Evolutionary conservation across 306 rosid genomes (phyloP).

Genomic region (Gleditsia sinensis): DNA sequence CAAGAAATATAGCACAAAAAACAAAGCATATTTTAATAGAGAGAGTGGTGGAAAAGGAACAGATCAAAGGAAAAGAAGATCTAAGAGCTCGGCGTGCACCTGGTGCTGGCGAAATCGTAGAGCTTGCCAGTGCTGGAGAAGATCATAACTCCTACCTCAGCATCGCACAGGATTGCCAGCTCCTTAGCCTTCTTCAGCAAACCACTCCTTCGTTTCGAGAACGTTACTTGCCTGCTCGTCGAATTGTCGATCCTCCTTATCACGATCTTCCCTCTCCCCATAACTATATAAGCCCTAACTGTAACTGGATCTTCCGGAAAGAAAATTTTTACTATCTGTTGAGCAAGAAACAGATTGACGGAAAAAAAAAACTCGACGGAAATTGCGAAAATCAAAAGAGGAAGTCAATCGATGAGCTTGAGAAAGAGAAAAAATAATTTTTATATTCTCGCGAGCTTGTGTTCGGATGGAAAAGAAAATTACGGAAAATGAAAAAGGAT

Average conservation of each 20-base stretch:
- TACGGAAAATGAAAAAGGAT: not conserved
- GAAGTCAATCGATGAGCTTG: not conserved
- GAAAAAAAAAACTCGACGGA: not conserved
- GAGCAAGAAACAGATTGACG: not conserved
- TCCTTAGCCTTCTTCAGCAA: slow-evolving; percentile 32
- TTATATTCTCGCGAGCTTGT: not conserved
- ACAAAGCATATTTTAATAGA: not conserved
- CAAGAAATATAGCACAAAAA: not conserved
- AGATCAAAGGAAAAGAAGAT: not conserved
- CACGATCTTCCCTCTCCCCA: slow-evolving; percentile 51
- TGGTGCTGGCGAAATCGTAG: slow-evolving; percentile 28
- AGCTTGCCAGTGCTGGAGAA: slow-evolving; percentile 31
- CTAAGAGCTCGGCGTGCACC: not conserved
- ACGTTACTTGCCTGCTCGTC: slow-evolving; percentile 43
- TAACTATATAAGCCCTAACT: slow-evolving; percentile 11
- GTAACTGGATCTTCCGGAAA: not conserved
- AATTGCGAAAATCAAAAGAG: not conserved
- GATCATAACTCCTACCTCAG: slow-evolving; percentile 26
- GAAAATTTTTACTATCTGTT: not conserved
- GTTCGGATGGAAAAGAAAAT: slow-evolving; percentile 6
- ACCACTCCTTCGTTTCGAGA: slow-evolving; percentile 36
- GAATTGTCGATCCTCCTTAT: slow-evolving; percentile 44
- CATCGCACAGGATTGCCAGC: slow-evolving; percentile 27
- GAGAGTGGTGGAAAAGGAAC: not conserved
- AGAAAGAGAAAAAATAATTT: not conserved